phyloP scores from a whole-genome alignment of 371 early-diverging fungal genomes.

The Apophysomyces trapeziformis region DNA sequence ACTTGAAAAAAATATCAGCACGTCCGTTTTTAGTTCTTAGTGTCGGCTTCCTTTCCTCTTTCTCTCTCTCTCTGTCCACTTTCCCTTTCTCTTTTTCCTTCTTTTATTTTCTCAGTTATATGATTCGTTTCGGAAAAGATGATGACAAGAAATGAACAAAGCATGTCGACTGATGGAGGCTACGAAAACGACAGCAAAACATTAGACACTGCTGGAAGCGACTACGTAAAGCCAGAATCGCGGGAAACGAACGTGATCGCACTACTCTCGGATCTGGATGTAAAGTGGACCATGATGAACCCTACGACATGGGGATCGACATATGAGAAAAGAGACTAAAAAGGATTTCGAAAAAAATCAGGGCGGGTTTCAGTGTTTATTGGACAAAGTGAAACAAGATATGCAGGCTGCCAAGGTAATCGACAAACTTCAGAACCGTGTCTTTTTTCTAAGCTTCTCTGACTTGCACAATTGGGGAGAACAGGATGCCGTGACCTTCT shows the following conservation, averaged over 20 bases:
- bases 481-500: slow-evolving; percentile 48
- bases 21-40: neutral
- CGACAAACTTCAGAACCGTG: neutral
- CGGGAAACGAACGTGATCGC: slow-evolving; percentile 16
- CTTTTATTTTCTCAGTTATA: neutral
- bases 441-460: slow-evolving; percentile 7
- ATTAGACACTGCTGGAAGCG: slow-evolving; percentile 55
- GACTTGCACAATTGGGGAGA: neutral
- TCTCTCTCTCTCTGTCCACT: too few species aligned
- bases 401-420: slow-evolving; percentile 45
- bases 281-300: slow-evolving; percentile 8
- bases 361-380: slow-evolving; percentile 45
- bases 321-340: neutral
- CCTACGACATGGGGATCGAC: neutral
- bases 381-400: slow-evolving; percentile 52
- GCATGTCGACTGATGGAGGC: slow-evolving; percentile 49
- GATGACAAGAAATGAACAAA: slow-evolving; percentile 10
- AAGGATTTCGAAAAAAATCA: neutral
- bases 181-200: slow-evolving; percentile 65
- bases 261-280: slow-evolving; percentile 27
- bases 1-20: neutral
- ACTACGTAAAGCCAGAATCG: slow-evolving; percentile 37
- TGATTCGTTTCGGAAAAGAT: neutral
- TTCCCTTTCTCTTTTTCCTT: too few species aligned
- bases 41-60: too few species aligned